These are phyloP conservation scores for Schizochytrium sp. DNA, from an alignment of 108 stramenopile species.

Conservation along the genomic window DNA sequence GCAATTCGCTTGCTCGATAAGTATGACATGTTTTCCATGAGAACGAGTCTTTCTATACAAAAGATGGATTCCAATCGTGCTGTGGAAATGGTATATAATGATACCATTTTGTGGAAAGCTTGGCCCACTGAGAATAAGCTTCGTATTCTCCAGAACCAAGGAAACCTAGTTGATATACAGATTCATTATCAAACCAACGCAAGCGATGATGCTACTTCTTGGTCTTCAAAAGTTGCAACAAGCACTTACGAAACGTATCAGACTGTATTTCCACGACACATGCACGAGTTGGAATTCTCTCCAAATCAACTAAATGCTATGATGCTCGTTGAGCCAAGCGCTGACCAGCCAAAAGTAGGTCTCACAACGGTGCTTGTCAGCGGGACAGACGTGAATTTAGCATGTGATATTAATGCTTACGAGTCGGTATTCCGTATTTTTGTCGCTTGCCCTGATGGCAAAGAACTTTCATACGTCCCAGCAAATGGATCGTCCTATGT, in stretches of 20 bases:
- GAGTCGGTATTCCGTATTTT: conserved; percentile 15
- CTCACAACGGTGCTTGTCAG: conserved; percentile 5
- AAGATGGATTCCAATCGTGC: background rate
- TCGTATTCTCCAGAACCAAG: too few relatives aligned
- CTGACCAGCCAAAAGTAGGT: background rate
- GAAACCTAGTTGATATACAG: too few relatives aligned
- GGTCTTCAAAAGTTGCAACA: background rate
- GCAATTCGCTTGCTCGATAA: conserved; percentile 25
- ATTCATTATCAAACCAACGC: too few relatives aligned
- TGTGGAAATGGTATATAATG: background rate
- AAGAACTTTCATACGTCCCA: conserved; percentile 24
- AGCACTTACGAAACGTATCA: background rate
- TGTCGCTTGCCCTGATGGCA: background rate
- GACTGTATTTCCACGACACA: background rate
- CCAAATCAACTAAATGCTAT: background rate
- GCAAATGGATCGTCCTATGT: background rate
- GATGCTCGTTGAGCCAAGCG: background rate
- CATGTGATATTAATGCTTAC: background rate
- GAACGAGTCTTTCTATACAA: background rate
- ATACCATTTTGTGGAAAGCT: background rate
- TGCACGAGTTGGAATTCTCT: background rate
- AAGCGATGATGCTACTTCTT: too few relatives aligned
- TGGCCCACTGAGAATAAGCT: too few relatives aligned
- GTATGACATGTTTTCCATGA: background rate
- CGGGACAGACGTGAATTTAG: background rate